Percentiles rank a stretch among this genome's conserved stretches.
phyloP scores from a whole-genome alignment of 1,284 basidiomycete genomes.

The Violaceomyces palustris region DNA sequence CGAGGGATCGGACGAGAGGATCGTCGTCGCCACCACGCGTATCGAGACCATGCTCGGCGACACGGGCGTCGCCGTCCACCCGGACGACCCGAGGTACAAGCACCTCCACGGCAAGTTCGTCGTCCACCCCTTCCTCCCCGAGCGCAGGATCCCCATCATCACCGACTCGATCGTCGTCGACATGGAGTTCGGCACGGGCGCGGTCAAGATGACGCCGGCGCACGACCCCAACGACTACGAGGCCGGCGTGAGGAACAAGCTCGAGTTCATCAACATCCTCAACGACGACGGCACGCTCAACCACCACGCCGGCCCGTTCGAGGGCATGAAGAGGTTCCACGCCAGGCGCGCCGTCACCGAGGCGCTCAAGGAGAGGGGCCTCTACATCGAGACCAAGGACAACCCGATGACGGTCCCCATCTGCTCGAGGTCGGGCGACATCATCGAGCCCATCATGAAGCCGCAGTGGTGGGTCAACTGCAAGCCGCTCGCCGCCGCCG shows the following conservation, averaged over 20 bases:
- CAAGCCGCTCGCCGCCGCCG: slow-evolving; percentile 73
- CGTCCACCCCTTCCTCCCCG: slow-evolving; percentile 76
- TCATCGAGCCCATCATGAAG: slow-evolving; percentile 93
- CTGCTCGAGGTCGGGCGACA: slow-evolving; percentile 63
- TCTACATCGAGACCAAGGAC: slow-evolving; percentile 87
- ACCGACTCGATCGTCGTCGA: slow-evolving; percentile 81
- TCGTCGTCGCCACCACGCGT: slow-evolving; percentile 93
- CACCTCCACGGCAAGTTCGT: slow-evolving; percentile 93
- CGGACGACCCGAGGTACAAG: slow-evolving; percentile 85
- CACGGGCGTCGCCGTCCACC: slow-evolving; percentile 94
- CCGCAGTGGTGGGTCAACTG: slow-evolving; percentile 99
- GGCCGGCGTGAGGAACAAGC: slow-evolving; percentile 78
- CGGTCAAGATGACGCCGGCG: slow-evolving; percentile 99
- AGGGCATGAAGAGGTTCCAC: slow-evolving; percentile 77
- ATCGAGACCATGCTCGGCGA: slow-evolving; percentile 99
- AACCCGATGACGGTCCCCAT: slow-evolving; percentile 52
- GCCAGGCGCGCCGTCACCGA: slow-evolving; percentile 79
- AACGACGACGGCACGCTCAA: slow-evolving; percentile 98
- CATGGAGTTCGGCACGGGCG: slow-evolving; percentile 95
- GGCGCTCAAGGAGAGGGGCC: slow-evolving; percentile 75
- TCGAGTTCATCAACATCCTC: slow-evolving; percentile 91
- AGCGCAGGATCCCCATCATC: slow-evolving; percentile 82
- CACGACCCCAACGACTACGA: slow-evolving; percentile 98
- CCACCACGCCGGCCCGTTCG: slow-evolving; percentile 75
- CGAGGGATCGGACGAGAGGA: slow-evolving; percentile 78